Evolutionary conservation across 768 basidiomycete species (phyloP).

Genomic region (Serendipita sp.): DNA sequence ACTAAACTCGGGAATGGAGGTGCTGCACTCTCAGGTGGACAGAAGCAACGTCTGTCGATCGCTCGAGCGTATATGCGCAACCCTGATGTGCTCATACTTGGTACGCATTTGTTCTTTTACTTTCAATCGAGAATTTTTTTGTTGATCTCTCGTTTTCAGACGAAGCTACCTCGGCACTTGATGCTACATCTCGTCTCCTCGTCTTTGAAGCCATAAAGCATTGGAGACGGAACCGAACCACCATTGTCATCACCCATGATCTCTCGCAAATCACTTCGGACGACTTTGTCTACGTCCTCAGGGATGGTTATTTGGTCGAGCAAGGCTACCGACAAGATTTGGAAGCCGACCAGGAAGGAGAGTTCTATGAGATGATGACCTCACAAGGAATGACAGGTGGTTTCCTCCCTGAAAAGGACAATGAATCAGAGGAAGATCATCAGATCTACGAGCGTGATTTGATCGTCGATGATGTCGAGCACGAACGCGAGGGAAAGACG

Average conservation of each 20-base stretch:
- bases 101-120: slow-evolving; percentile 30
- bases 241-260: slow-evolving; percentile 91
- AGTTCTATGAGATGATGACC: slow-evolving; percentile 55
- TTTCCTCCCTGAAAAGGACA: slow-evolving; percentile 17
- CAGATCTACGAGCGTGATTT: slow-evolving; percentile 26
- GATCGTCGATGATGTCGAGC: slow-evolving; percentile 30
- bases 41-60: slow-evolving; percentile 78
- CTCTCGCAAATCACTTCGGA: slow-evolving; percentile 54
- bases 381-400: slow-evolving; percentile 39
- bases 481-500: slow-evolving; percentile 19
- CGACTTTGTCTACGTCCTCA: slow-evolving; percentile 90
- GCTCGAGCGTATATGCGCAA: slow-evolving; percentile 74
- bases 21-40: slow-evolving; percentile 73
- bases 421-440: slow-evolving; percentile 19
- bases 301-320: slow-evolving; percentile 62
- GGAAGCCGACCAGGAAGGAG: slow-evolving; percentile 32
- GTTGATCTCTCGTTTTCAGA: slow-evolving; percentile 17
- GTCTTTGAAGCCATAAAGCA: slow-evolving; percentile 49
- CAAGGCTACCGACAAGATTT: slow-evolving; percentile 77
- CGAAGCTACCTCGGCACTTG: slow-evolving; percentile 42
- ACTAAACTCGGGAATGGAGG: slow-evolving; percentile 63
- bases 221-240: slow-evolving; percentile 67
- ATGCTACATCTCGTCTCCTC: slow-evolving; percentile 69
- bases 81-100: slow-evolving; percentile 78
- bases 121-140: slow-evolving; percentile 1